Conservation (phyloP, 1,284 basidiomycete species). For the Ustilago esculenta region DNA sequence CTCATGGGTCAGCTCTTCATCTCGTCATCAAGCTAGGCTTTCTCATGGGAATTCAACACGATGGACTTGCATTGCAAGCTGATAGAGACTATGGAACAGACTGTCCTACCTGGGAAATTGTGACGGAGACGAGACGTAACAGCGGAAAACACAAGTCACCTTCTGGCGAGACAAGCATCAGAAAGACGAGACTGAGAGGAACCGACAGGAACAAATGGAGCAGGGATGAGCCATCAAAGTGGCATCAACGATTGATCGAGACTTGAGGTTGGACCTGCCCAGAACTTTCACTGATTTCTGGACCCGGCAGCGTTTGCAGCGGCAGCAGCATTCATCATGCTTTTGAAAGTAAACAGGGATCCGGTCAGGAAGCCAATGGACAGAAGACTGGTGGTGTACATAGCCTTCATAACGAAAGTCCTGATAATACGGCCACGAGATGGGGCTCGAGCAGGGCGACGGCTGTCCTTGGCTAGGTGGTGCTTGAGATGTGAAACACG, state of each 20-base stretch:
- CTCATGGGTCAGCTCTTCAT: too few species aligned
- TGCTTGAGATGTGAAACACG: slow-evolving; percentile 3
- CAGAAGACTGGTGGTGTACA: slow-evolving; percentile 23
- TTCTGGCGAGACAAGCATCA: neutral
- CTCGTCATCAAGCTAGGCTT: too few species aligned
- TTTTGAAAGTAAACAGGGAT: slow-evolving; percentile 41
- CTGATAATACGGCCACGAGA: slow-evolving; percentile 5
- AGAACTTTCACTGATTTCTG: slow-evolving; percentile 5
- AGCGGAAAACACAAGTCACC: too few species aligned
- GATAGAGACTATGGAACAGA: neutral
- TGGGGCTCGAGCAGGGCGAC: neutral
- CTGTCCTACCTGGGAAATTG: neutral
- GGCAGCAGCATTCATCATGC: slow-evolving; percentile 38
- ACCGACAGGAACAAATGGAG: neutral
- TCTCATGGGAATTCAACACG: too few species aligned
- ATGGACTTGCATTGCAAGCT: neutral
- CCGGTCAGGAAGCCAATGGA: slow-evolving; percentile 35
- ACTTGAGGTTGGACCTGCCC: too few species aligned
- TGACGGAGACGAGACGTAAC: neutral
- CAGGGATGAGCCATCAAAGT: too few species aligned
- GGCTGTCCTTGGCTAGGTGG: neutral
- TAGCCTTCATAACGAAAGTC: slow-evolving; percentile 4
- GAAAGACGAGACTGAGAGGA: too few species aligned
- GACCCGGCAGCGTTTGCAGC: slow-evolving; percentile 20
- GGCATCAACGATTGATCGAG: too few species aligned